Conservation (phyloP, 2,329 filamentous ascomycete genomes). For the Trichoderma guizhouense region DNA sequence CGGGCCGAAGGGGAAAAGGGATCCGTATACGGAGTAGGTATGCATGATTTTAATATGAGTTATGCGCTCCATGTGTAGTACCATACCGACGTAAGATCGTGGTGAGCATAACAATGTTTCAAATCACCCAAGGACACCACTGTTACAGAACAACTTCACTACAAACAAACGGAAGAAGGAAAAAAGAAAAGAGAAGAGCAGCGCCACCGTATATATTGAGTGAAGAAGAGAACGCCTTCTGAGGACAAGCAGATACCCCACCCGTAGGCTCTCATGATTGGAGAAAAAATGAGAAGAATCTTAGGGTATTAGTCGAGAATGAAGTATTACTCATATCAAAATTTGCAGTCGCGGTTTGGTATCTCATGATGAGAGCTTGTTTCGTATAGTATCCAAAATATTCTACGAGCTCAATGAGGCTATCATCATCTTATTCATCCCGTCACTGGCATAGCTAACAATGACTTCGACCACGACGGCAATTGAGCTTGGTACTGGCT, state of each 20-base stretch:
- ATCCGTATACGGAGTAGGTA: not conserved
- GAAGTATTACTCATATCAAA: not conserved
- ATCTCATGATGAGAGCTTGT: not conserved
- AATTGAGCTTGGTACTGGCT: slow-evolving; percentile 2
- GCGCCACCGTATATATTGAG: too few species aligned
- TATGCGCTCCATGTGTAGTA: not conserved
- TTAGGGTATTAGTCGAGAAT: not conserved
- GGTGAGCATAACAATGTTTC: not conserved
- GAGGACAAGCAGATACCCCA: not conserved
- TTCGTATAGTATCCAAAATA: too few species aligned
- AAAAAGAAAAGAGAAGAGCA: not conserved
- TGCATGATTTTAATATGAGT: not conserved
- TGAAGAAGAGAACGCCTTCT: not conserved
- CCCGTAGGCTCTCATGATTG: not conserved
- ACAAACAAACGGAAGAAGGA: not conserved
- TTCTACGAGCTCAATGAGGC: not conserved
- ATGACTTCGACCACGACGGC: slow-evolving; percentile 10
- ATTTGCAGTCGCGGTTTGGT: not conserved
- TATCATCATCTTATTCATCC: not conserved
- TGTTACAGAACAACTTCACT: not conserved
- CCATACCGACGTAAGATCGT: not conserved
- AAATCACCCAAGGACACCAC: not conserved
- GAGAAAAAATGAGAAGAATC: not conserved
- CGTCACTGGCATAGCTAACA: not conserved
- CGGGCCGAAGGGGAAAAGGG: not conserved